These are phyloP conservation scores for Stephanocyclus meneghinianus DNA, from an alignment of 352 stramenopile genomes.

Conservation along the genomic window DNA sequence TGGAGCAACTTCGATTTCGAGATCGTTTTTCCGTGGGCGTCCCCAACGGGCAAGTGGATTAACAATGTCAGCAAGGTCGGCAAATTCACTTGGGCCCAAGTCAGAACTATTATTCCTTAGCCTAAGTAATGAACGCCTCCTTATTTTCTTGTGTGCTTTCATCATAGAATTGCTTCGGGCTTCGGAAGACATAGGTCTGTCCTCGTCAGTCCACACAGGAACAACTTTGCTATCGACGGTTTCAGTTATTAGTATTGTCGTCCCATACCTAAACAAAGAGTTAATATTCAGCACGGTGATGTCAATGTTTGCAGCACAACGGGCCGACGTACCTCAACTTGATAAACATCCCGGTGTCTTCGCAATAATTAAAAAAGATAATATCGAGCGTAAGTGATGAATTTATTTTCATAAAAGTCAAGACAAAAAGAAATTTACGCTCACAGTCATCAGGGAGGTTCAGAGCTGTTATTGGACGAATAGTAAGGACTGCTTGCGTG, in stretches of 20 bases:
- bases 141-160: neutral
- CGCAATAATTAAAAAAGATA: no score
- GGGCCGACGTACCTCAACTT: conserved; percentile 59
- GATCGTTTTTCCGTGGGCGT: conserved; percentile 62
- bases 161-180: no score
- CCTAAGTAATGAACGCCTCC: neutral
- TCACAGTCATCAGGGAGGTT: conserved; percentile 72
- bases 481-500: conserved; percentile 55
- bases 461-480: conserved; percentile 77
- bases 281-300: neutral
- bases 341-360: conserved; percentile 79
- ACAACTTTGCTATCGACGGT: conserved; percentile 78
- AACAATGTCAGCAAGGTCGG: conserved; percentile 54
- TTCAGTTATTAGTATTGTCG: conserved; percentile 54
- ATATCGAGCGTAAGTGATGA: no score
- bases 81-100: conserved; percentile 21
- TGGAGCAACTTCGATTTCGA: conserved; percentile 72
- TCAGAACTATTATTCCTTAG: conserved; percentile 1
- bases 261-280: conserved; percentile 55
- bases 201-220: conserved; percentile 68
- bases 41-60: conserved; percentile 38
- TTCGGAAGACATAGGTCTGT: conserved; percentile 18
- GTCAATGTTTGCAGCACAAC: neutral
- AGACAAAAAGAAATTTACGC: no score
- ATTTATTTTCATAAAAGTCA: no score